Percentiles rank a stretch among this genome's conserved stretches.
These are phyloP conservation scores for Boletus subparvulus DNA, from an alignment of 768 basidiomycete species.

Conservation along the genomic window DNA sequence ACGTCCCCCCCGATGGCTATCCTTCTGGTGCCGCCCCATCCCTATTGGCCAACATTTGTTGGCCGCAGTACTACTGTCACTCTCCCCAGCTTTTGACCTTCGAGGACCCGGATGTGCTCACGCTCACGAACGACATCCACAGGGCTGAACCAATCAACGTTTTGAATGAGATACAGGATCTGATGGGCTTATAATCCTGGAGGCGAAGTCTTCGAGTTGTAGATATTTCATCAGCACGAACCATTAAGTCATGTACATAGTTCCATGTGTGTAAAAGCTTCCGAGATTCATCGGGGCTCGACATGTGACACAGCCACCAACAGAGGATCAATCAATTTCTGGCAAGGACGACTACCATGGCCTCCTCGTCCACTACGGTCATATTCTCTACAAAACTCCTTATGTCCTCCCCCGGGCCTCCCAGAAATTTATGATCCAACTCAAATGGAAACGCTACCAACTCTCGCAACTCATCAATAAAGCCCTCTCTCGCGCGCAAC, in stretches of 20 bases:
- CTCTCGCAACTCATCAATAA: constrained; percentile 97
- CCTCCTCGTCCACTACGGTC: constrained; percentile 17
- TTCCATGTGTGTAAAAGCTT: too few relatives aligned
- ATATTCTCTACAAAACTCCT: constrained; percentile 19
- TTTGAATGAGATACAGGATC: constrained; percentile 8
- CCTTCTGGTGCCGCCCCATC: constrained; percentile 9
- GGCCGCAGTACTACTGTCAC: constrained; percentile 3
- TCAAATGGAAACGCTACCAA: constrained; percentile 90
- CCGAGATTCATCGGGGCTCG: too few relatives aligned
- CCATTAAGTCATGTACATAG: too few relatives aligned
- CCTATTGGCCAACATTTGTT: constrained; percentile 1
- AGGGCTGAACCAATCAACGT: constrained; percentile 1
- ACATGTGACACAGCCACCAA: neutral
- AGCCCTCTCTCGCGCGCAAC: constrained; percentile 68
- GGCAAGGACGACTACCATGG: neutral
- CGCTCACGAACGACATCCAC: constrained; percentile 8
- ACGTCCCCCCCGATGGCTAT: constrained; percentile 2
- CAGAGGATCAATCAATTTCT: neutral
- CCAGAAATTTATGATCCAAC: constrained; percentile 91
- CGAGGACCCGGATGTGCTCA: constrained; percentile 11
- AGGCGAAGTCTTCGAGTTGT: too few relatives aligned
- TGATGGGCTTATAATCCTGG: constrained; percentile 7
- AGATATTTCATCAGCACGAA: too few relatives aligned
- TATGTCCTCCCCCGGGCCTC: constrained; percentile 38
- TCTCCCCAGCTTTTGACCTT: constrained; percentile 6